Percentiles rank a stretch among this genome's conserved stretches.
phyloP scores from a whole-genome alignment of 495 filamentous ascomycete species.

The Bombardia bombarda region DNA sequence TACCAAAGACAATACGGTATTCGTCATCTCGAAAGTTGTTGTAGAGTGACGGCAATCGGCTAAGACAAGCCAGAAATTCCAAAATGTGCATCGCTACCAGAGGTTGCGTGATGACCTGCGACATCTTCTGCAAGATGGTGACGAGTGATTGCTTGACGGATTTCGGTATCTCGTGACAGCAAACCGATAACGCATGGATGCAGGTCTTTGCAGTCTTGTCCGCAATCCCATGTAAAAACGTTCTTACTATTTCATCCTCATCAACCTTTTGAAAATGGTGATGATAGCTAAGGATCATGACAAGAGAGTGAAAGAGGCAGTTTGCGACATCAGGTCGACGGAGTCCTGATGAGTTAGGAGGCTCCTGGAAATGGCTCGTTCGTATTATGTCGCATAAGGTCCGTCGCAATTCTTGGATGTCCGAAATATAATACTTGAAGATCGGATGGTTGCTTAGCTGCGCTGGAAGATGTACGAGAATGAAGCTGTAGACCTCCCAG shows the following conservation, averaged over 20 bases:
- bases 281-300: constrained; percentile 81
- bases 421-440: constrained; percentile 60
- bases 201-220: constrained; percentile 83
- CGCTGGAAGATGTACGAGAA: constrained; percentile 76
- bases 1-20: constrained; percentile 85
- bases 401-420: constrained; percentile 69
- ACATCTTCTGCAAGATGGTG: constrained; percentile 81
- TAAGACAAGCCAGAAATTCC: constrained; percentile 82
- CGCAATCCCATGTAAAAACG: constrained; percentile 74
- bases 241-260: constrained; percentile 78
- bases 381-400: constrained; percentile 75
- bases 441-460: constrained; percentile 87
- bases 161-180: constrained; percentile 83
- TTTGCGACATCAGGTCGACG: constrained; percentile 84
- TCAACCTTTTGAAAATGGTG: constrained; percentile 74
- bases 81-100: constrained; percentile 88
- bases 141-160: constrained; percentile 75
- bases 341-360: constrained; percentile 62
- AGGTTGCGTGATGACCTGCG: constrained; percentile 88
- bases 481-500: constrained; percentile 92
- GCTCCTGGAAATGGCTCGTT: constrained; percentile 63
- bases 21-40: constrained; percentile 81
- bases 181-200: constrained; percentile 89
- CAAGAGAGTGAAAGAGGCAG: constrained; percentile 76
- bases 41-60: constrained; percentile 76